Evolutionary conservation across 345 rosid genomes (phyloP).

Genomic region (Citrus australasica): DNA sequence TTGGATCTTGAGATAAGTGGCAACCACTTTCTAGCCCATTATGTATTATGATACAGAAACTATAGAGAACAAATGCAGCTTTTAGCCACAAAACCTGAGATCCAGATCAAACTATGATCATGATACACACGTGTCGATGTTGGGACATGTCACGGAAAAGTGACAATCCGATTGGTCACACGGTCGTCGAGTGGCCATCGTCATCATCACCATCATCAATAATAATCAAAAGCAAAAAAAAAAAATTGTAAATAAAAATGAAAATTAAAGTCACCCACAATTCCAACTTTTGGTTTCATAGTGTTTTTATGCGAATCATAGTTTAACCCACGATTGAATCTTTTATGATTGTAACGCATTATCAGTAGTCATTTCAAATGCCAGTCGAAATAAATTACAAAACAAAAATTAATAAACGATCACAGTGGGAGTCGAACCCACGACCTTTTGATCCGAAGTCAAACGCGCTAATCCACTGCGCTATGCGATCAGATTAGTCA

Average conservation of each 20-base stretch:
- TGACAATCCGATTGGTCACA: conserved; percentile 20
- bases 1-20: conserved; percentile 6
- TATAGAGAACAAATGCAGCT: not conserved
- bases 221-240: not conserved
- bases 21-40: conserved; percentile 12
- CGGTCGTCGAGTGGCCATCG: conserved; percentile 26
- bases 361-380: conserved; percentile 19
- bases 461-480: conserved; percentile 99
- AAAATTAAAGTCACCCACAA: not conserved
- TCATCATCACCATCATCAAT: not conserved
- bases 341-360: not conserved
- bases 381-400: not conserved
- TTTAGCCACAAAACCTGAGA: not conserved
- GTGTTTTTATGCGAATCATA: conserved; percentile 17
- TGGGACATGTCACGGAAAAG: conserved; percentile 31
- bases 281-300: not conserved
- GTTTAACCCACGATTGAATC: conserved; percentile 14
- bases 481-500: conserved; percentile 50
- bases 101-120: not conserved
- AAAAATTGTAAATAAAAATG: not conserved
- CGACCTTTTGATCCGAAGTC: conserved; percentile 99
- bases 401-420: conserved; percentile 21
- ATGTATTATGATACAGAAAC: not conserved
- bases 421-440: conserved; percentile 95
- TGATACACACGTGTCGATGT: conserved; percentile 28